phyloP scores from a whole-genome alignment of 108 stramenopile species.

The Fistulifera pelliculosa region DNA sequence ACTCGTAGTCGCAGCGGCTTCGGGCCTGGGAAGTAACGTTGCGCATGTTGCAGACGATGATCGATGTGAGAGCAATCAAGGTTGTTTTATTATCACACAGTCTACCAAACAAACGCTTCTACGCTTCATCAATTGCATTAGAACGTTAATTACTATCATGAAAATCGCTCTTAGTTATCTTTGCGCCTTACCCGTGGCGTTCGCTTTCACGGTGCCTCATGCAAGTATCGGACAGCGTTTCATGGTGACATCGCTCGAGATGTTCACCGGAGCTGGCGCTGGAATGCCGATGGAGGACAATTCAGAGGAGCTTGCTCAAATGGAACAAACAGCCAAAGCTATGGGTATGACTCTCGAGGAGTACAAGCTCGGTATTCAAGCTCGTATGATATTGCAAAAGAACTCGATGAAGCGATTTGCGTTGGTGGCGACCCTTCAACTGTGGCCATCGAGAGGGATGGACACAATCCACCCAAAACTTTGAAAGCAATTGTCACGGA shows the following conservation, averaged over 20 bases:
- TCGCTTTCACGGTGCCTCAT: no score
- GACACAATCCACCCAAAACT: slow-evolving; percentile 60
- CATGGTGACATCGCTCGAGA: slow-evolving; percentile 14
- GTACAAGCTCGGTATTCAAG: slow-evolving; percentile 70
- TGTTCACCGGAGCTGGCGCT: slow-evolving; percentile 71
- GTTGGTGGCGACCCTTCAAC: slow-evolving; percentile 36
- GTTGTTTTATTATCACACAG: no score
- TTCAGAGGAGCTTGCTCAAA: slow-evolving; percentile 48
- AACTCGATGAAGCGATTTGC: slow-evolving; percentile 42
- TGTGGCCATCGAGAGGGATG: slow-evolving; percentile 57
- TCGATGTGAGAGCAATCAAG: no score
- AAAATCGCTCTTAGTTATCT: no score
- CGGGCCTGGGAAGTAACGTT: no score
- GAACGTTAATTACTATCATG: no score
- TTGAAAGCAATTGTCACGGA: slow-evolving; percentile 68
- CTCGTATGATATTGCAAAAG: slow-evolving; percentile 39
- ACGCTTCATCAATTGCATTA: no score
- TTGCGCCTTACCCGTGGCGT: no score
- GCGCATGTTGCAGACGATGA: no score
- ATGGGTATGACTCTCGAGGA: slow-evolving; percentile 82
- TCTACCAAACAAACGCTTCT: no score
- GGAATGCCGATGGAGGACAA: slow-evolving; percentile 61
- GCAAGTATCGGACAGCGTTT: no score
- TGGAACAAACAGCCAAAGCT: slow-evolving; percentile 62
- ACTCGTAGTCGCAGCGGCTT: no score